Evolutionary conservation across 2,329 filamentous ascomycete species (phyloP).

Genomic region (Fusarium protoensiforme): DNA sequence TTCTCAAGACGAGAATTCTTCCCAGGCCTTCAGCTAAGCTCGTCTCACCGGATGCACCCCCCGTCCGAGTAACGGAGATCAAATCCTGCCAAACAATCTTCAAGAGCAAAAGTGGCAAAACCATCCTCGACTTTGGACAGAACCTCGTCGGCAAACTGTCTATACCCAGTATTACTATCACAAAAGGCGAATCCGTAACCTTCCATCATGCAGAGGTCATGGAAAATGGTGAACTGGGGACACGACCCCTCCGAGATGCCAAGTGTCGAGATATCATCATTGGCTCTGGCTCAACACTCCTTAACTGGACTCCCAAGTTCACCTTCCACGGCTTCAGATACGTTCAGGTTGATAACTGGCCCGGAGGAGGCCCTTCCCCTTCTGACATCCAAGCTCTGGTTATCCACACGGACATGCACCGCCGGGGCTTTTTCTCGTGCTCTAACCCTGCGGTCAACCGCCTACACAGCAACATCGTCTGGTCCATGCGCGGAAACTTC

Average conservation of each 20-base stretch:
- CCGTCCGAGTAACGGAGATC: slow-evolving; percentile 51
- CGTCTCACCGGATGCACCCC: slow-evolving; percentile 53
- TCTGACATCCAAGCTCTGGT: neutral
- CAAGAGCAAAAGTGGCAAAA: slow-evolving; percentile 36
- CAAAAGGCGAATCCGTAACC: neutral
- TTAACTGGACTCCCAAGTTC: slow-evolving; percentile 56
- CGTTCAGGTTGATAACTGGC: slow-evolving; percentile 57
- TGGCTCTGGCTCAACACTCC: neutral
- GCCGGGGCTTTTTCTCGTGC: neutral
- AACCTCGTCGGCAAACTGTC: slow-evolving; percentile 10
- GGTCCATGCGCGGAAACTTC: neutral
- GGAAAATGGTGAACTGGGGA: neutral
- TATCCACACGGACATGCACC: neutral
- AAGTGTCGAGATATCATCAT: neutral
- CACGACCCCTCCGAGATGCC: neutral
- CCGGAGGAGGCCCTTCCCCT: neutral
- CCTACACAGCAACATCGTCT: neutral
- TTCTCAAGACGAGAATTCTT: neutral
- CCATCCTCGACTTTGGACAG: slow-evolving; percentile 13
- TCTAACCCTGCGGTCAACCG: neutral
- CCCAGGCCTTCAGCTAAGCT: neutral
- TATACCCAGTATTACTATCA: neutral
- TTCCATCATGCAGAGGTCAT: neutral
- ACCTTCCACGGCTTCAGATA: slow-evolving; percentile 66
- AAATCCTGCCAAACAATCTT: slow-evolving; percentile 49